phyloP scores from a whole-genome alignment of 2,329 filamentous ascomycete genomes.

The Fusarium nematophilum region DNA sequence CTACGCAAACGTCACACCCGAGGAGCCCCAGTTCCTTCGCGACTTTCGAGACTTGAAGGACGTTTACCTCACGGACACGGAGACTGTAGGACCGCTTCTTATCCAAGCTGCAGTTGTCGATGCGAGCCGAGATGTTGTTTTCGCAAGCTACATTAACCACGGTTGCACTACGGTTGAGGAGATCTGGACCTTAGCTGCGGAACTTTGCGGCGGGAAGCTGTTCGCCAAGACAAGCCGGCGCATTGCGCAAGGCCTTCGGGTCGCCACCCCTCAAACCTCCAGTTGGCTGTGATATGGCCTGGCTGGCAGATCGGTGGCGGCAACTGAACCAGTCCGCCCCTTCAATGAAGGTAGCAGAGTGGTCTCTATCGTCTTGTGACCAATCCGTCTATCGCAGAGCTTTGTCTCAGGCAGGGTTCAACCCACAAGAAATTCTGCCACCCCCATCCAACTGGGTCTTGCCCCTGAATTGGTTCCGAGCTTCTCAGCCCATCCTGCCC shows the following conservation, averaged over 20 bases:
- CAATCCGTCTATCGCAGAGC: no score
- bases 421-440: no score
- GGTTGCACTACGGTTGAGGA: neutral
- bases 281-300: neutral
- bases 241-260: neutral
- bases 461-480: no score
- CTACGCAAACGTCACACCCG: neutral
- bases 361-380: no score
- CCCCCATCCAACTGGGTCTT: no score
- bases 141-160: neutral
- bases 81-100: neutral
- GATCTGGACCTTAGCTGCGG: neutral
- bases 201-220: constrained; percentile 1
- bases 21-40: neutral
- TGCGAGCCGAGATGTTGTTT: neutral
- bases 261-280: neutral
- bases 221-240: neutral
- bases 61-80: neutral
- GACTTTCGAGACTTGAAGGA: neutral
- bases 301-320: neutral
- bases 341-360: no score
- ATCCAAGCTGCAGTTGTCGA: neutral
- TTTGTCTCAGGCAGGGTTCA: no score
- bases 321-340: neutral
- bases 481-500: no score